These are phyloP conservation scores for Blastomyces parvus DNA, from an alignment of 2,329 filamentous ascomycete species.

Conservation along the genomic window DNA sequence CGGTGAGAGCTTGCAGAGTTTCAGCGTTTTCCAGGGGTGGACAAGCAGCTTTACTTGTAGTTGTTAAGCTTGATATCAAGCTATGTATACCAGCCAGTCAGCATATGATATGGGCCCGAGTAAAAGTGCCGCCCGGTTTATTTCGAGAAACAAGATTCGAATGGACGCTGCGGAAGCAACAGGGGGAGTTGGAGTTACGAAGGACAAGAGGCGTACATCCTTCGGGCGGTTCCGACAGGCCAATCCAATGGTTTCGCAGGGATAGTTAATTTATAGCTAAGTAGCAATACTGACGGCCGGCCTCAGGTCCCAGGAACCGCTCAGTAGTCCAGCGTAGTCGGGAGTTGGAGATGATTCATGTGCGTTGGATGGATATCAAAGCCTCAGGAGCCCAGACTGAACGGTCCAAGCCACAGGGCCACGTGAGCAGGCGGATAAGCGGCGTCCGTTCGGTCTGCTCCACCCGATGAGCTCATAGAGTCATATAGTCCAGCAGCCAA, in stretches of 20 bases:
- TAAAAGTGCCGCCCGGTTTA: background rate
- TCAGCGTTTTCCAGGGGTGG: background rate
- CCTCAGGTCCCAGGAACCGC: background rate
- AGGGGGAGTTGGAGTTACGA: background rate
- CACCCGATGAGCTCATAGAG: background rate
- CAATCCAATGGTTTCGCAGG: background rate
- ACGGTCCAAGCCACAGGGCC: background rate
- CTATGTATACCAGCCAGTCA: background rate
- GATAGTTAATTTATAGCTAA: too few relatives aligned
- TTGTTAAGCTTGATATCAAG: background rate
- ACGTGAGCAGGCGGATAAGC: slow-evolving; percentile 3
- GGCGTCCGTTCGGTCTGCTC: background rate
- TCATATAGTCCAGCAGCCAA: too few relatives aligned
- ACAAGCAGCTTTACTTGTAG: background rate
- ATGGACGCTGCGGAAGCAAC: background rate
- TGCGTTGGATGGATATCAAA: background rate
- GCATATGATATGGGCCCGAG: background rate
- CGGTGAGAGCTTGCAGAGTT: background rate
- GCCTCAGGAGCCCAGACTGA: background rate
- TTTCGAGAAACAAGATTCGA: background rate
- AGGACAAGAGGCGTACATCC: background rate
- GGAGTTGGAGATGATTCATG: background rate
- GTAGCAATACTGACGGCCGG: too few relatives aligned
- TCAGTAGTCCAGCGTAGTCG: too few relatives aligned
- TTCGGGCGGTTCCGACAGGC: background rate